These are phyloP conservation scores for Lenwebbia sp. DNA, from an alignment of 345 rosid species.

Conservation along the genomic window DNA sequence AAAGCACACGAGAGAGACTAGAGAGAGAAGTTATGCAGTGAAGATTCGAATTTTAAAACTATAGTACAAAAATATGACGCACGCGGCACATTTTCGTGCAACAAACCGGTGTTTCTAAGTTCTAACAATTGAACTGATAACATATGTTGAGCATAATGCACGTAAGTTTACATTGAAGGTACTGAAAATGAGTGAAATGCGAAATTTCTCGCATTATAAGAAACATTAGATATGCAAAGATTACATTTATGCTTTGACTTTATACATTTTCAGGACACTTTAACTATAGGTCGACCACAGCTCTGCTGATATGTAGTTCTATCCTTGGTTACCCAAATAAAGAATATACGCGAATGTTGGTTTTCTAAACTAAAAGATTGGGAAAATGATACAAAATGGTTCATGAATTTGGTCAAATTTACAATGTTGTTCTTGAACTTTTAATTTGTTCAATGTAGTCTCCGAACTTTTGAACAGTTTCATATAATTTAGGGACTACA, in stretches of 20 bases:
- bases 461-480: no score
- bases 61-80: no score
- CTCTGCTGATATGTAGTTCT: not conserved
- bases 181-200: not conserved
- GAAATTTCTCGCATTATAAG: not conserved
- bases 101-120: no score
- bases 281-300: not conserved
- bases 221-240: not conserved
- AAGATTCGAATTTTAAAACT: not conserved
- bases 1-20: not conserved
- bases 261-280: not conserved
- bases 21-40: not conserved
- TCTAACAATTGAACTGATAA: not conserved
- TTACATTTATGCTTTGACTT: not conserved
- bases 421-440: no score
- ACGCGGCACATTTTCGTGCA: no score
- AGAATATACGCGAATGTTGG: no score
- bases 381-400: no score
- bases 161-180: not conserved
- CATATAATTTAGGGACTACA: no score
- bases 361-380: no score
- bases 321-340: no score
- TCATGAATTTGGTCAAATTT: no score
- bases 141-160: not conserved
- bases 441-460: no score